Percentiles rank a stretch among this genome's conserved stretches.
Conservation (phyloP, 2,329 filamentous ascomycete species). For the Diaporthe velutina region DNA sequence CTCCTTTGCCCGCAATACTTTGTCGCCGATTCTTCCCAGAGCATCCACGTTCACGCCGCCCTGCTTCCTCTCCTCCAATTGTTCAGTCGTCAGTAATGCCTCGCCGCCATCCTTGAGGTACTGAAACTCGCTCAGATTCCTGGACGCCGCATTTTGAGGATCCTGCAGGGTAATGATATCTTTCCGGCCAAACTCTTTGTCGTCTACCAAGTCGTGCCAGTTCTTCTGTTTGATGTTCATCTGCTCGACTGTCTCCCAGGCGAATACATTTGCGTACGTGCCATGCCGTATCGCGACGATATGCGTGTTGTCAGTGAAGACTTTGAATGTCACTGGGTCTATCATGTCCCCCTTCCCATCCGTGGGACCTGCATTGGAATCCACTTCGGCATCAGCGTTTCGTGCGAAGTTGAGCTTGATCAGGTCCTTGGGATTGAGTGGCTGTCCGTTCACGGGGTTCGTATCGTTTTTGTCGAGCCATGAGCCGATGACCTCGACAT, state of each 20-base stretch:
- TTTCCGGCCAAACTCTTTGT: conserved; percentile 86
- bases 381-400: conserved; percentile 78
- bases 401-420: conserved; percentile 93
- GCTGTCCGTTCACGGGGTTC: conserved; percentile 87
- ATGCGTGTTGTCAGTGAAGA: conserved; percentile 98
- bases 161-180: conserved; percentile 98
- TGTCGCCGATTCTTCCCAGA: conserved; percentile 81
- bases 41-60: conserved; percentile 83
- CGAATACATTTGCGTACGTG: conserved; percentile 93
- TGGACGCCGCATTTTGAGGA: conserved; percentile 86
- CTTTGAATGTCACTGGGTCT: conserved; percentile 97
- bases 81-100: conserved; percentile 75
- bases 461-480: conserved; percentile 96
- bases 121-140: conserved; percentile 90
- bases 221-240: conserved; percentile 98
- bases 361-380: conserved; percentile 57
- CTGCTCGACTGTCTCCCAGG: conserved; percentile 94
- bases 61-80: conserved; percentile 75
- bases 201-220: conserved; percentile 91
- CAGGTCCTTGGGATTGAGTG: conserved; percentile 83
- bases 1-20: conserved; percentile 91
- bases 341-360: conserved; percentile 83
- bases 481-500: conserved; percentile 91
- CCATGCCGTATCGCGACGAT: conserved; percentile 87
- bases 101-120: conserved; percentile 86